Conservation (phyloP, 495 filamentous ascomycete genomes). For the Aspergillus steynii region DNA sequence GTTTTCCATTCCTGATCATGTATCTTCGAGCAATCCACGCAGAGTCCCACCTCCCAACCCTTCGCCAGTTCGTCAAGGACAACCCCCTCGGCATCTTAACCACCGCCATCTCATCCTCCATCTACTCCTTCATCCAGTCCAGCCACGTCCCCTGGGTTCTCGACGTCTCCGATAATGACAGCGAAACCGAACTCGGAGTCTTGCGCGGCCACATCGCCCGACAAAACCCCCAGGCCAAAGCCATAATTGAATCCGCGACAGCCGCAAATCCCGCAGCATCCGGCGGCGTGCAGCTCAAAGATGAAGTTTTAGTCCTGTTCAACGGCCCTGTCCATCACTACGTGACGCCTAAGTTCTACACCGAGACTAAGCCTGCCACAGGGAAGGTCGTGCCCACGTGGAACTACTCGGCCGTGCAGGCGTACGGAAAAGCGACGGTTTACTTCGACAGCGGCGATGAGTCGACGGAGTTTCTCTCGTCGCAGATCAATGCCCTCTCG, state of each 20-base stretch:
- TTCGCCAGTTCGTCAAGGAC: constrained; percentile 49
- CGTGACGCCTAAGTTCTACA: constrained; percentile 62
- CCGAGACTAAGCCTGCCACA: constrained; percentile 53
- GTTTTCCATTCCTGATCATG: constrained; percentile 31
- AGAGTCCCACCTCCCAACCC: constrained; percentile 36
- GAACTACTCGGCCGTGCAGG: constrained; percentile 61
- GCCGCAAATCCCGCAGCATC: constrained; percentile 2
- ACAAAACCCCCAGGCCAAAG: constrained; percentile 56
- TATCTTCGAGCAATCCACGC: constrained; percentile 51
- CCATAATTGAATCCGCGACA: constrained; percentile 46
- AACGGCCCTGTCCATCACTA: constrained; percentile 53
- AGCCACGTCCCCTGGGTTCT: constrained; percentile 60
- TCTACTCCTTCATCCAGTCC: constrained; percentile 47
- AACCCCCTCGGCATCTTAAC: constrained; percentile 58
- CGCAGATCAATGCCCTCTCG: constrained; percentile 50
- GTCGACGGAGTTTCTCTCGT: constrained; percentile 40
- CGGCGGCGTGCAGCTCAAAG: constrained; percentile 17
- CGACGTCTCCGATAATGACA: constrained; percentile 37
- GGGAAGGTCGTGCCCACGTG: constrained; percentile 63
- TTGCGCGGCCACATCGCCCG: constrained; percentile 59
- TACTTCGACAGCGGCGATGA: constrained; percentile 41
- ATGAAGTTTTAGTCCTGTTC: constrained; percentile 52
- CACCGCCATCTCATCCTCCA: constrained; percentile 48
- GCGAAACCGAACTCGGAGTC: constrained; percentile 25
- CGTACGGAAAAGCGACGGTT: constrained; percentile 51